Base-by-base conservation (phyloP, 768 basidiomycete genomes). In the Amanita exitialis region DNA sequence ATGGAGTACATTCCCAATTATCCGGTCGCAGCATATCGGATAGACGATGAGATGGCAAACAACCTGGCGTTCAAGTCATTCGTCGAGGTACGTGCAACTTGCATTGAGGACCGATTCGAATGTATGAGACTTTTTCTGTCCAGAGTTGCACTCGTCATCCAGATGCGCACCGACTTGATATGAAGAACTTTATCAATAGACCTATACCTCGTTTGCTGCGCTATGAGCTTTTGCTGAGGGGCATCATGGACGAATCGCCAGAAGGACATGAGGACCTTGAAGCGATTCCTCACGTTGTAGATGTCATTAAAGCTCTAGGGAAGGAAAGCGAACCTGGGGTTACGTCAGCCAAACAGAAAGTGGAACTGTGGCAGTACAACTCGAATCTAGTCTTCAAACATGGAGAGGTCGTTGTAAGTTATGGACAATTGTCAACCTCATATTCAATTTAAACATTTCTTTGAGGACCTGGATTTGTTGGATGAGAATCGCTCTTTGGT, bases 1-100 rank as follows among this genome's bases (percentile, higher is more conserved):
- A 79, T 94, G 74, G 86, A 90, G 52, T 98, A 96, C 59, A 80
- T 91, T 56, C 80, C 89, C 13, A 86, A 94, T 69, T 90, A 93
- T 67, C 94, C 95, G 1, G 87, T 91, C 39, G 94, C 94, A 0
- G 85, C 85, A 4, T 89, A 88, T 62, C 71, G 86, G 35, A 84
- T 97, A 51, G 88, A 90, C 44, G 84, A 92, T 32, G 95, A 96
- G 70, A 79, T 85, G 70, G 83, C 77, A 21, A 83, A 73, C 45
- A 97, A 96, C 59, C 69, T 74, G 0, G 69, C 75, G 2, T 97
- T 99, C 71, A 81, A 80, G 58, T 64, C 70, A 1, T 93, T 96
- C 58, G 78, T 89, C 4, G 87, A 91, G 54, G 91, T 90, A 56
- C 49, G 77, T 21, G 3, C 13, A 21, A 2, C n/a, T 27, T 18